These are phyloP conservation scores for Musa troglodytarum DNA, from an alignment of 176 grass and related monocot species.

Conservation along the genomic window DNA sequence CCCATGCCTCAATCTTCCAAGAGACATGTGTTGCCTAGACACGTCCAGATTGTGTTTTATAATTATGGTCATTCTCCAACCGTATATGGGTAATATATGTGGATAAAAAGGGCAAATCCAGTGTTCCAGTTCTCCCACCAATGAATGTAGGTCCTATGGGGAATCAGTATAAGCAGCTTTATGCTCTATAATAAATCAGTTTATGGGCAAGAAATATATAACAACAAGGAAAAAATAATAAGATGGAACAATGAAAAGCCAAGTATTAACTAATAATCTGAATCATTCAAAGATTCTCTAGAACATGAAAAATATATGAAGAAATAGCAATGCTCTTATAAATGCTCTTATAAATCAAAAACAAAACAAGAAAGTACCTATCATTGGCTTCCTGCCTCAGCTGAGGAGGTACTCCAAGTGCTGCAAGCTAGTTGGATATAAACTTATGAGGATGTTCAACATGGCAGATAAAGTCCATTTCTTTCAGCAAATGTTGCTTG, in stretches of 20 bases:
- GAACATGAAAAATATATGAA: background rate
- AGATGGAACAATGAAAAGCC: background rate
- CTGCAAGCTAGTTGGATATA: conserved; percentile 78
- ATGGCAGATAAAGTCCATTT: conserved; percentile 86
- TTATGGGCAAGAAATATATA: background rate
- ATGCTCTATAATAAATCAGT: conserved; percentile 9
- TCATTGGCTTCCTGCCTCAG: conserved; percentile 82
- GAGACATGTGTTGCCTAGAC: background rate
- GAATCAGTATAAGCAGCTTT: too few relatives aligned
- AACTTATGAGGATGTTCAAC: conserved; percentile 92
- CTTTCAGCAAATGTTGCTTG: conserved; percentile 71
- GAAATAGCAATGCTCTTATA: background rate
- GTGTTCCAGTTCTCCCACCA: too few relatives aligned
- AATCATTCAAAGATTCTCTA: background rate
- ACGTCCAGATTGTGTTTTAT: too few relatives aligned
- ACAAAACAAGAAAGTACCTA: conserved; percentile 44
- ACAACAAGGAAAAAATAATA: background rate
- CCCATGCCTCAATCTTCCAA: background rate
- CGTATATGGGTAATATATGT: too few relatives aligned
- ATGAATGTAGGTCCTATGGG: too few relatives aligned
- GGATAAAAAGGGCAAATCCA: too few relatives aligned
- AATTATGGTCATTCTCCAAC: background rate
- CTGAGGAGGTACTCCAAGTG: conserved; percentile 48
- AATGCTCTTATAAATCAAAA: too few relatives aligned
- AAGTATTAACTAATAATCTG: background rate